Evolutionary conservation across 257 asterid species (phyloP).

Genomic region (Nicotiana sylvestris): DNA sequence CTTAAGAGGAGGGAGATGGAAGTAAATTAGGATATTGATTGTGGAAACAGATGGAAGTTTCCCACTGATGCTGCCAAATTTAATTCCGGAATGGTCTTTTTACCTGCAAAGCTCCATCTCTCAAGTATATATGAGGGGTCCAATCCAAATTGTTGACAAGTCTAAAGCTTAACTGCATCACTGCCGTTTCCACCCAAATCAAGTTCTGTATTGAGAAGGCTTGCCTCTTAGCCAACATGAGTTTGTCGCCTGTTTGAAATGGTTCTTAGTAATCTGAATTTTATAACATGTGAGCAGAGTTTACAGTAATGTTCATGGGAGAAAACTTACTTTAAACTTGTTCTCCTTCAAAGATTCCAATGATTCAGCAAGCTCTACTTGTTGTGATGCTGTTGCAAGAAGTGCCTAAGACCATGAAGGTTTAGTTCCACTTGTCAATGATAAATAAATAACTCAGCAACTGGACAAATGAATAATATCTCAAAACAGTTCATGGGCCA

Average conservation of each 20-base stretch:
- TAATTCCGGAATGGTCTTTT: background rate
- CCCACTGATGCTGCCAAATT: background rate
- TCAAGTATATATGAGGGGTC: constrained; percentile 1
- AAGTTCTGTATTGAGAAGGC: constrained; percentile 36
- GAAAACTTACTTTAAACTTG: constrained; percentile 46
- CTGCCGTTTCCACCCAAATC: constrained; percentile 17
- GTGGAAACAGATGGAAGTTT: background rate
- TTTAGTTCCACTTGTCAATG: constrained; percentile 12
- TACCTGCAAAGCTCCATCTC: background rate
- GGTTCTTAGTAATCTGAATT: background rate
- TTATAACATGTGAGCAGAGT: constrained; percentile 3
- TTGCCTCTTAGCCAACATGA: constrained; percentile 65
- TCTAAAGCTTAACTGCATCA: background rate
- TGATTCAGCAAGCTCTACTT: constrained; percentile 85
- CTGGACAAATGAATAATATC: constrained; percentile 8
- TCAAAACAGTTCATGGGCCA: background rate
- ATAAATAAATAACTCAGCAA: background rate
- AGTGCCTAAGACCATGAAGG: constrained; percentile 49
- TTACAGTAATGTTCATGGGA: background rate
- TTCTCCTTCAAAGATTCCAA: constrained; percentile 63
- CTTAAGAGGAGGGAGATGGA: background rate
- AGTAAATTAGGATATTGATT: background rate
- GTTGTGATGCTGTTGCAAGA: constrained; percentile 79
- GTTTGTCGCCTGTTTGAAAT: constrained; percentile 39
- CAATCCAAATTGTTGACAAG: constrained; percentile 2